phyloP scores from a whole-genome alignment of 306 rosid genomes.

The Myrica gale region DNA sequence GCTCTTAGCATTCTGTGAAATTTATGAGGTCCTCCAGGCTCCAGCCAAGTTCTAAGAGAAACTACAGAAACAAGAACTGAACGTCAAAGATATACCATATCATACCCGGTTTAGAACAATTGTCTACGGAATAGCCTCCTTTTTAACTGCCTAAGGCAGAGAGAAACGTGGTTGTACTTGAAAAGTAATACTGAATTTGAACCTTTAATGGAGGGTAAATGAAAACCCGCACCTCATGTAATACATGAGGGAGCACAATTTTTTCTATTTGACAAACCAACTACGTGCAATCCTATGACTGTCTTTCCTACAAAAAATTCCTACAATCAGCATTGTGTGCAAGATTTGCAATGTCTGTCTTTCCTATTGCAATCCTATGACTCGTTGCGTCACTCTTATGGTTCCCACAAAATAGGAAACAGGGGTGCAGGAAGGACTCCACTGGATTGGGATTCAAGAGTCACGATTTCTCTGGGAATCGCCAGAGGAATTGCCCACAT shows the following conservation, averaged over 20 bases:
- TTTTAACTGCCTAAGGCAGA: too few species aligned
- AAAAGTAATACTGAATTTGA: too few species aligned
- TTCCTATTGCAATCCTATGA: background rate
- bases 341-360: background rate
- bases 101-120: background rate
- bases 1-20: background rate
- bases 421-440: conserved; percentile 56
- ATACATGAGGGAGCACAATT: too few species aligned
- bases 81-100: background rate
- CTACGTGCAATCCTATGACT: too few species aligned
- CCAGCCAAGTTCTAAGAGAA: background rate
- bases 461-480: conserved; percentile 53
- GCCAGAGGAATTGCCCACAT: conserved; percentile 71
- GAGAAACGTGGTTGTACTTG: too few species aligned
- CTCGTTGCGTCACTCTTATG: background rate
- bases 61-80: background rate
- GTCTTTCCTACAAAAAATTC: background rate
- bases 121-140: too few species aligned
- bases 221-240: too few species aligned
- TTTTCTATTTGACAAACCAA: too few species aligned
- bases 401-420: conserved; percentile 41
- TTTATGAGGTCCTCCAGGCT: background rate
- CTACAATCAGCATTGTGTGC: background rate
- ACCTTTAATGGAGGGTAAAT: too few species aligned
- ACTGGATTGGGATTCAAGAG: conserved; percentile 69